Evolutionary conservation across 352 stramenopile genomes (phyloP).

Genomic region (Pythium dissotocum): DNA sequence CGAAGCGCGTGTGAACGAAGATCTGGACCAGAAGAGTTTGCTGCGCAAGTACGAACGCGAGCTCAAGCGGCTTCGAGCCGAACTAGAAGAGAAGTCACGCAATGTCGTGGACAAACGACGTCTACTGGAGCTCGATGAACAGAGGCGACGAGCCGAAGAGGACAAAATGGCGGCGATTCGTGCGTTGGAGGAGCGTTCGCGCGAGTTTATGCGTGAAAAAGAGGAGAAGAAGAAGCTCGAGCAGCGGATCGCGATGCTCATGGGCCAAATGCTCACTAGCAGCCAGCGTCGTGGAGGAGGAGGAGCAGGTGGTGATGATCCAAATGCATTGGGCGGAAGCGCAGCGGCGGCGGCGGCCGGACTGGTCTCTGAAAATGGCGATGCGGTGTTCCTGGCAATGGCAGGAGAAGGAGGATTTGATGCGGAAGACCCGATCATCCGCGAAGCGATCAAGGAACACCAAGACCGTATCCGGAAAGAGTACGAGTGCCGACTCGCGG

Average conservation of each 20-base stretch:
- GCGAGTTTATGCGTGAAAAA: conserved; percentile 95
- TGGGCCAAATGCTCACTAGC: conserved; percentile 92
- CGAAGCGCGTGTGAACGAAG: conserved; percentile 89
- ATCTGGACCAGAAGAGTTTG: conserved; percentile 92
- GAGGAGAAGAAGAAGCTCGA: conserved; percentile 95
- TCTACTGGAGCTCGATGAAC: conserved; percentile 89
- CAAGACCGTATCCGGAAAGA: conserved; percentile 90
- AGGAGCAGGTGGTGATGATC: conserved; percentile 7
- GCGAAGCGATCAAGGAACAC: conserved; percentile 86
- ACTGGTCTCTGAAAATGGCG: conserved; percentile 4
- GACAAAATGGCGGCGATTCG: conserved; percentile 95
- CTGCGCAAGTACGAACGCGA: conserved; percentile 95
- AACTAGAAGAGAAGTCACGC: conserved; percentile 91
- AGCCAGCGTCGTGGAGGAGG: conserved; percentile 44
- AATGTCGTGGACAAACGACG: conserved; percentile 94
- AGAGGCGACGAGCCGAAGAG: conserved; percentile 87
- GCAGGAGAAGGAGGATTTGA: conserved; percentile 35
- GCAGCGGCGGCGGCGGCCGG: neutral
- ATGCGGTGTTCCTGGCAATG: conserved; percentile 22
- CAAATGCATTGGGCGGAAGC: neutral
- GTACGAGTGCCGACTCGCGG: conserved; percentile 89
- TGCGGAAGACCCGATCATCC: conserved; percentile 77
- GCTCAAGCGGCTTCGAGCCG: conserved; percentile 89
- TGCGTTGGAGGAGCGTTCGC: conserved; percentile 87
- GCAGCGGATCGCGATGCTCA: conserved; percentile 91